A percentile compares a stretch with the other conserved stretches of the same genome.
These are phyloP conservation scores for Crithidia thermophila DNA, from an alignment of 208 protist species.

Conservation along the genomic window DNA sequence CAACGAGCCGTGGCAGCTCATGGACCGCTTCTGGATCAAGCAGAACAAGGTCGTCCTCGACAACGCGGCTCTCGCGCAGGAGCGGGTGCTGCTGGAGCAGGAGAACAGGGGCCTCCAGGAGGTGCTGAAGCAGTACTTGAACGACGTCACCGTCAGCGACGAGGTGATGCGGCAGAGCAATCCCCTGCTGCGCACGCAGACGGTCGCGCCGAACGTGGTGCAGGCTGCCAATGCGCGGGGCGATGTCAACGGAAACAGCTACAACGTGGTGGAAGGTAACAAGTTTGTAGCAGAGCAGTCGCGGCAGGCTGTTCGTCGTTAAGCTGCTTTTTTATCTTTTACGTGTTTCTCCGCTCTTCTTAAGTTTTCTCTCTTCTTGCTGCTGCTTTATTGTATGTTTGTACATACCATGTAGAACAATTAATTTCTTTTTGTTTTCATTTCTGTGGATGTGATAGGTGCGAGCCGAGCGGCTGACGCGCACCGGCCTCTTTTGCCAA, in stretches of 20 bases:
- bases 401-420: too few species aligned
- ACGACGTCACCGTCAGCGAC: conserved; percentile 95
- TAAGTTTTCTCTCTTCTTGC: background rate
- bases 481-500: too few species aligned
- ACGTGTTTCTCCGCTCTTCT: background rate
- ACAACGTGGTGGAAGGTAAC: conserved; percentile 84
- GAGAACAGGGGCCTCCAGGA: conserved; percentile 91
- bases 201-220: conserved; percentile 65
- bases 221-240: conserved; percentile 35
- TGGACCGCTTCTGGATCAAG: conserved; percentile 95
- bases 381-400: background rate
- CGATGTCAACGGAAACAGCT: conserved; percentile 8
- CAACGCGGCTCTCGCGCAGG: conserved; percentile 92
- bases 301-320: conserved; percentile 48
- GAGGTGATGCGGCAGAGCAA: conserved; percentile 82
- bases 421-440: too few species aligned
- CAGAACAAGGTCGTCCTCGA: conserved; percentile 97
- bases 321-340: conserved; percentile 1
- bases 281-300: conserved; percentile 74
- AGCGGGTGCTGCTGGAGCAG: conserved; percentile 83
- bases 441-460: too few species aligned
- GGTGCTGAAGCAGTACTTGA: conserved; percentile 95
- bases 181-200: conserved; percentile 50
- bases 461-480: too few species aligned
- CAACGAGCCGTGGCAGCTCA: conserved; percentile 86